Evolutionary conservation across 2,329 filamentous ascomycete species (phyloP), one percentile per base, ranked within the genome.

Genomic region (Rhexocercosporidium sp.): DNA sequence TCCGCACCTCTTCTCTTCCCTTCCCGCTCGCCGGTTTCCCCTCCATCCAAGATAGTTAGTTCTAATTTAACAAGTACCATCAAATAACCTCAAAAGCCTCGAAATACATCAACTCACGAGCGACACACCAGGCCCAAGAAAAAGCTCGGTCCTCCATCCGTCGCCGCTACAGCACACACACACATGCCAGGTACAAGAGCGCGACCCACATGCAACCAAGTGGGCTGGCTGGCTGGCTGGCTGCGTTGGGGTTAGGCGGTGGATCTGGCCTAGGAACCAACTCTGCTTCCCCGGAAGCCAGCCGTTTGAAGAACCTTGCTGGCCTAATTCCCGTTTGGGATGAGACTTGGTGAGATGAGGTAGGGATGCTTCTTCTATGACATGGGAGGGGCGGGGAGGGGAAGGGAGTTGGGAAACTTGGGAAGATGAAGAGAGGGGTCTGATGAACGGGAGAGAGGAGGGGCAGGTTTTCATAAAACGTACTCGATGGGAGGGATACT

Each of bases 281-380:
- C 65, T 68, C 29, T 51, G 54, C 62, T 71, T 71, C 70, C 71
- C 70, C 70, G 69, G 71, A 69, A 66, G 67, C 69, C 31, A 37
- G 57, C 49, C 57, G 54, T 57, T 64, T 51, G 27, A 51, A 46
- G 57, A 62, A 51, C 60, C 60, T 53, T 62, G 60, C 22, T 62
- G 14, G 29, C 4, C 25, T n/a, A 56, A 27, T 56, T 41, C 61
- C 49, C 56, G 6, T 44, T 59, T 41, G 25, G 56, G 56, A 59
- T 51, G 11, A 25, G 16, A 16, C 20, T 47, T 22, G 16, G n/a
- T 44, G 41, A n/a, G 16, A 14, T 44, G 41, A n/a, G 41, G 41
- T 44, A 18, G n/a, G 8, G 16, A 9, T 49, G n/a, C 11, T 49
- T 20, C 46, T 47, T 47, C 18, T 22, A 22, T 47, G 44, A n/a